Evolutionary conservation across 345 rosid species (phyloP).

Genomic region (Eucalyptus microcorys): DNA sequence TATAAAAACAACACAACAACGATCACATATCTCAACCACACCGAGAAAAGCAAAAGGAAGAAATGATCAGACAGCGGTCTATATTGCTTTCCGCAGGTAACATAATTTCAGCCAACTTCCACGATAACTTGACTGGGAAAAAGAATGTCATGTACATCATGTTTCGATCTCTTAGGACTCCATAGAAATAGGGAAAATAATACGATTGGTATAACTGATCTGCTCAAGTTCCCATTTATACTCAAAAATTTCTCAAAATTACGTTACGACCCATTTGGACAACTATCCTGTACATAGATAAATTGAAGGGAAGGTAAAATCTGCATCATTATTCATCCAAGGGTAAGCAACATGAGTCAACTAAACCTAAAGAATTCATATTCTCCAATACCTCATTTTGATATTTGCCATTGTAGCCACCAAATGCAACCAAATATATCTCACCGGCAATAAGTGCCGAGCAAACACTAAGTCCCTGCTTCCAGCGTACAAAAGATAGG

Average conservation of each 20-base stretch:
- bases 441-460: constrained; percentile 52
- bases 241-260: not conserved
- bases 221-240: not conserved
- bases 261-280: not conserved
- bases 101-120: not conserved
- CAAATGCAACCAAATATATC: constrained; percentile 79
- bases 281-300: not conserved
- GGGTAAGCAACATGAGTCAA: not conserved
- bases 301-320: not conserved
- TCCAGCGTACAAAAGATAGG: not conserved
- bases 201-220: not conserved
- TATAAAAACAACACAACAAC: not conserved
- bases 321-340: not conserved
- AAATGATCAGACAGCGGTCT: not conserved
- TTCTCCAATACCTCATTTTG: constrained; percentile 57
- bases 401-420: constrained; percentile 96
- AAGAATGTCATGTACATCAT: not conserved
- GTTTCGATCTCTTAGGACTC: not conserved
- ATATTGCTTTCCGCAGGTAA: not conserved
- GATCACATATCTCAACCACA: not conserved
- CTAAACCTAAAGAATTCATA: not conserved
- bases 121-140: not conserved
- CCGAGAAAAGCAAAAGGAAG: not conserved
- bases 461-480: constrained; percentile 90
- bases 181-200: not conserved